Evolutionary conservation across 495 filamentous ascomycete genomes (phyloP), one percentile per base, ranked within the genome.

Genomic region (Staphylotrichum tortipilum): DNA sequence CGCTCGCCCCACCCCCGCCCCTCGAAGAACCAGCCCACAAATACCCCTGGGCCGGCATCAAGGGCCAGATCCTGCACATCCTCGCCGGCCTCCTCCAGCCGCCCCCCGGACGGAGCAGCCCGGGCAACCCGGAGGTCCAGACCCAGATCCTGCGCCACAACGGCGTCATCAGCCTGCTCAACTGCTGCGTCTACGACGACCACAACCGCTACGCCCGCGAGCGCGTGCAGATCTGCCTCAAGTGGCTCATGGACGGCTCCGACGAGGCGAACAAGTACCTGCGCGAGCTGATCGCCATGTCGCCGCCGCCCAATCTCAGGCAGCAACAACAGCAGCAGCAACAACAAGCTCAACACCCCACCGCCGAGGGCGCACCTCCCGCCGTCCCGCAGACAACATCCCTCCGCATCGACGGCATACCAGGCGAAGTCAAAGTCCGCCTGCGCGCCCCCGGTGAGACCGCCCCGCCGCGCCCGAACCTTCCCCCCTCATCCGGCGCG

Each of bases 21-120:
- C 78, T 78, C 30, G 74, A 76, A 37, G 88, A 92, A 49, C 83
- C 88, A 37, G 87, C 89, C 0, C 82, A 86, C 30, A 85, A 94
- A 55, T 96, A 94, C 61, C 85, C 92, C 47, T 96, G 89, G 89
- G 75, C 85, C 30, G 92, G 90, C 49, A 81, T 96, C 55, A 96
- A 96, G 70, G 89, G 88, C 53, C 82, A 94, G 40, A 84, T 92
- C 21, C 81, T 96, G 4, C 82, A 90, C 44, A 89, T 95, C 19
- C 78, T 95, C 9, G 86, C 84, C 3, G 87, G 84, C 3, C 77
- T 96, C 7, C 79, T 94, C 28, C 76, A 77, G 51, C 77, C 77
- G 0, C 69, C 68, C 0, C 68, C 69, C 1, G 73, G 71, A 17
- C 69, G 69, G 18, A 70, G 62, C 51, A 67, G 66, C n/a, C 72